Base-by-base conservation (phyloP, 306 rosid genomes). In the Cicer chorassanicum region DNA sequence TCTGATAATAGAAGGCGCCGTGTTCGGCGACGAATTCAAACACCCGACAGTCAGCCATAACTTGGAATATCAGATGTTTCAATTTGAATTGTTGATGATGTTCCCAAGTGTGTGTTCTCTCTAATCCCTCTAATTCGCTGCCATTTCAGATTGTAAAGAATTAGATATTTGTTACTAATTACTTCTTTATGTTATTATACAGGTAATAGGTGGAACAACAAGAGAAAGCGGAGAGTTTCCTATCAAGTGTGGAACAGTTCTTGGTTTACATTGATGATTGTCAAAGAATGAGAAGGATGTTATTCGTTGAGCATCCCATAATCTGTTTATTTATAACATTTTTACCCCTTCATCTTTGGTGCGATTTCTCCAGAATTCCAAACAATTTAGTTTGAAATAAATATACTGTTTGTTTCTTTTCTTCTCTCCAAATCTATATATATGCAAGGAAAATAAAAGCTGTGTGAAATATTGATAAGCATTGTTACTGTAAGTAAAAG, bases 11-110 rank as follows among this genome's bases (percentile, higher is more conserved):
- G 86, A 88, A 86, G 90, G 82, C 95, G 85, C 49, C 89, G 83
- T 1, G 68, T 86, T 40, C 75, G 89, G 63, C 85, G 88, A 85
- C 83, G 89, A 48, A 74, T 86, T 36, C 66, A 36, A 46, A 75
- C 90, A 38, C 97, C 97, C 9, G 98, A 93, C 41, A 81, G 81
- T 82, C 84, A 69, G 62, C 90, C 89, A 8, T 94, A 88, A 91
- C 41, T 9, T 72, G 42, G 75, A 70, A 76, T 63, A 48, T 53
- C 24, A 34, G 54, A 56, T 60, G 69, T 64, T 59, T 76, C 57
- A n/a, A 72, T 53, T 80, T 73, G 54, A 60, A 68, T 34, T 79
- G 68, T 79, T 66, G 64, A 46, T 34, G 57, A 59, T 79, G 83
- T 67, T 81, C 86, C 81, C 45, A 46, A 68, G 89, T 80, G 78